Conservation (phyloP, 345 rosid genomes). For the Brassica incana region DNA sequence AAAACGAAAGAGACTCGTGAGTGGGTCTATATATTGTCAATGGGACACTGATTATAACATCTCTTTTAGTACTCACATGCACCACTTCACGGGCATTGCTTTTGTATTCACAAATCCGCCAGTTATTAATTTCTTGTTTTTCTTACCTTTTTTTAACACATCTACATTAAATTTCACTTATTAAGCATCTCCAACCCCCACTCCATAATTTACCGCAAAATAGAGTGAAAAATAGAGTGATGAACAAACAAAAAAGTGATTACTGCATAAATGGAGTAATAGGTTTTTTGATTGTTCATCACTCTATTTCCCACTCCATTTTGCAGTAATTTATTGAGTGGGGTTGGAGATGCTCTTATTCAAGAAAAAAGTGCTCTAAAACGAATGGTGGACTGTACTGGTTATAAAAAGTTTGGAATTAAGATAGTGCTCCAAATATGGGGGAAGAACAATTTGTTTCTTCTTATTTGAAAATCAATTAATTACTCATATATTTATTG, state of each 20-base stretch:
- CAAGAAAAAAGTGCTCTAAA: neutral
- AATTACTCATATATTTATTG: too few species aligned
- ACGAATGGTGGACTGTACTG: too few species aligned
- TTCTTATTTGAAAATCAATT: too few species aligned
- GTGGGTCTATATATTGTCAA: slow-evolving; percentile 68
- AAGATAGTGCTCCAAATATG: neutral
- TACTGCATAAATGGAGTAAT: too few species aligned
- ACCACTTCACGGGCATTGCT: slow-evolving; percentile 75
- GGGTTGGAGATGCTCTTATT: neutral
- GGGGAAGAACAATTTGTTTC: neutral
- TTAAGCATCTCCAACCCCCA: too few species aligned
- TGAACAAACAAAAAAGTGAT: too few species aligned
- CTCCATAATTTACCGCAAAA: too few species aligned
- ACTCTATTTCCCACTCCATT: too few species aligned
- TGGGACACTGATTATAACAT: slow-evolving; percentile 78
- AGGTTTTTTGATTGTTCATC: too few species aligned
- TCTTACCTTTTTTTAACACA: neutral
- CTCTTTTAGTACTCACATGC: slow-evolving; percentile 89
- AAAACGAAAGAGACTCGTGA: slow-evolving; percentile 63
- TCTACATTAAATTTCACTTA: slow-evolving; percentile 6
- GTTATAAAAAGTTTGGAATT: neutral
- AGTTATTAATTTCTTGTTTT: slow-evolving; percentile 31
- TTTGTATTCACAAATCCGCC: slow-evolving; percentile 47
- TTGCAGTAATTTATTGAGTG: too few species aligned
- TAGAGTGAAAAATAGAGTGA: too few species aligned